Evolutionary conservation across 2,329 filamentous ascomycete species (phyloP), one percentile per base, ranked within the genome.

Genomic region (Neophaeococcomyces aloes): DNA sequence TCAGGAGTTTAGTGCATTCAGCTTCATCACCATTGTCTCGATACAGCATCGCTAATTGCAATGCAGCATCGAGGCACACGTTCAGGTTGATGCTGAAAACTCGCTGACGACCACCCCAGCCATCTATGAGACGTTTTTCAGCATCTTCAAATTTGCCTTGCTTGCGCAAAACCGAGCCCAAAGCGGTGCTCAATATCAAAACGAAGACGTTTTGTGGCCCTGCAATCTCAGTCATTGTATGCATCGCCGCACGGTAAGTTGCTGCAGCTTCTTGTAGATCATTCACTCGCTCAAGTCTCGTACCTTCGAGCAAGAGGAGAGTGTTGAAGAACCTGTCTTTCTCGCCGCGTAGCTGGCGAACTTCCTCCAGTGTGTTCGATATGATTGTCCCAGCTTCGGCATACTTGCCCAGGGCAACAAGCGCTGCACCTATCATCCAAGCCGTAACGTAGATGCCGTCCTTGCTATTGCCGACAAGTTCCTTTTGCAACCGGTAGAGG

Each of bases 131-230:
- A 14, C 5, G 4, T 7, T 39, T 17, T 41, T 40, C 15, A 10
- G 42, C 34, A 4, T 41, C 35, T 7, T 10, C 27, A 35, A 18
- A 45, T 8, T 21, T 13, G 14, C 36, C 34, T 23, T 31, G 42
- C 30, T 45, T 45, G 4, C 42, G 42, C 13, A n/a, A 18, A 18
- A 45, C 29, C 14, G 42, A 40, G 15, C 34, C 42, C 4, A 45
- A 17, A 10, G 42, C 34, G 8, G 34, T 40, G 17, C 31, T 19
- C 13, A 21, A 8, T n/a, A 39, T 23, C 4, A 41, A 29, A 5
- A 17, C 18, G 17, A 45, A 40, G 8, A 8, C 25, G 23, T 45
- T 38, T 13, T 29, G 13, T 6, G 19, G 13, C 5, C 42, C 42
- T 25, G 15, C 35, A 14, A 41, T 32, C 18, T 36, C 19, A 4